Evolutionary conservation across 2,329 filamentous ascomycete species (phyloP), one percentile per base, ranked within the genome.

Genomic region (Ceratocystis huliohia): DNA sequence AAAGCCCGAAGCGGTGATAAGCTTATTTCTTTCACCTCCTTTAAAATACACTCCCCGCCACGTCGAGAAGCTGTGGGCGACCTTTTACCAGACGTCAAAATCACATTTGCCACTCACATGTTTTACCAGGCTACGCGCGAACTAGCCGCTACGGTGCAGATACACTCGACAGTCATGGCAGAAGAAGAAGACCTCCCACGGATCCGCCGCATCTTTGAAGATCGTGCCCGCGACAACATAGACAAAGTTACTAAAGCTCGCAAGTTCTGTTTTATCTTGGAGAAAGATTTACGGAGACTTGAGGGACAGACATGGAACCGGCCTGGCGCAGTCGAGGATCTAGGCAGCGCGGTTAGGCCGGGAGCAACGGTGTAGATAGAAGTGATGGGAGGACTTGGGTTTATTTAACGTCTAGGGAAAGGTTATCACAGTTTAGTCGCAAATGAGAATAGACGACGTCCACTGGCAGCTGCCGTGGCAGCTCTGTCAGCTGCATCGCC

Each of bases 251-350:
- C 67, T 63, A 63, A 56, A 6, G 65, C 63, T 2, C 67, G 67
- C n/a, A 68, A 66, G 63, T 67, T 69, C 37, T 66, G 57, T 45
- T 64, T 67, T 61, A 46, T 68, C 30, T 10, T 92, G 73, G 81
- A 88, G 72, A 76, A 80, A 63, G 82, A 83, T 28, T 83, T 80
- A 72, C 70, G 70, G 62, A 75, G 75, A 46, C 74, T 96, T 59
- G 92, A 96, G 77, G 79, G 78, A 71, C 79, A 80, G 67, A 91
- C 87, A 41, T 96, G 91, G 90, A 82, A 92, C 74, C 78, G 84
- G 67, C 74, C 77, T 45, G 87, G 83, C 73, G 89, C 89, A 1
- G 82, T 88, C 33, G 89, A 94, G 73, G 87, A 91, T 73, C 73
- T 86, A 67, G 85, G 85, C 45, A 68, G 67, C 56, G 68, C 65